Evolutionary conservation across 169 alveolate genomes (phyloP).

Genomic region (Eimeria praecox): DNA sequence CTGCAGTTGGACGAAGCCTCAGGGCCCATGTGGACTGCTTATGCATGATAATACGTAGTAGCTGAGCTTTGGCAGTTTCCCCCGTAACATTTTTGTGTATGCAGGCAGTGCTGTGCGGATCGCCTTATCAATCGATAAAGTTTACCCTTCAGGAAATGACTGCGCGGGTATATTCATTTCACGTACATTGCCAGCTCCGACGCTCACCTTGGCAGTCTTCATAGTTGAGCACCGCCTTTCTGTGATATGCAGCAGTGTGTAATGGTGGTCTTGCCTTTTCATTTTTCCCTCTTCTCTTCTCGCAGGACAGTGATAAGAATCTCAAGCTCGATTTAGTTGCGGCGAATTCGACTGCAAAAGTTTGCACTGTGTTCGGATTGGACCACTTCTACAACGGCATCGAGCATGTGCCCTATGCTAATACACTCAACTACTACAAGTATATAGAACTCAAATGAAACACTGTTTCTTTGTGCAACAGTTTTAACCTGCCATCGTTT

Average conservation of each 20-base stretch:
- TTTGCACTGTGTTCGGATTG: conserved; percentile 66
- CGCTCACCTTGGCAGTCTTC: not conserved
- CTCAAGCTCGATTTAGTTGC: conserved; percentile 65
- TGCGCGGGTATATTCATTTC: conserved; percentile 58
- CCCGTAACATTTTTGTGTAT: not conserved
- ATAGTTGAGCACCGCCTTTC: not conserved
- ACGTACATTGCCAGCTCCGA: not conserved
- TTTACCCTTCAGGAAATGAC: conserved; percentile 79
- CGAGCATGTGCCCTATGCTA: conserved; percentile 65
- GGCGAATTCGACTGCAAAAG: conserved; percentile 64
- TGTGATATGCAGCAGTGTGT: not conserved
- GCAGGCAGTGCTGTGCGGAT: conserved; percentile 76
- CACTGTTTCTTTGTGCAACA: not conserved
- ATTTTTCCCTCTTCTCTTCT: not conserved
- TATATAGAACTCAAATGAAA: conserved; percentile 2
- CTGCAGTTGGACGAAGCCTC: not conserved
- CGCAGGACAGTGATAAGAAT: conserved; percentile 40
- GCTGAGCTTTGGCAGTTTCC: not conserved
- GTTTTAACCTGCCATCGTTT: not conserved
- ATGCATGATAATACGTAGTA: not conserved
- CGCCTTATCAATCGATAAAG: conserved; percentile 79
- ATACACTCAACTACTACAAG: conserved; percentile 70
- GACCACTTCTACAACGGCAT: conserved; percentile 60
- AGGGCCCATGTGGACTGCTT: not conserved
- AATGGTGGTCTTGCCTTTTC: not conserved